Base-by-base conservation (phyloP, 192 early-diverging fungal genomes). In the Coemansia sp. region DNA sequence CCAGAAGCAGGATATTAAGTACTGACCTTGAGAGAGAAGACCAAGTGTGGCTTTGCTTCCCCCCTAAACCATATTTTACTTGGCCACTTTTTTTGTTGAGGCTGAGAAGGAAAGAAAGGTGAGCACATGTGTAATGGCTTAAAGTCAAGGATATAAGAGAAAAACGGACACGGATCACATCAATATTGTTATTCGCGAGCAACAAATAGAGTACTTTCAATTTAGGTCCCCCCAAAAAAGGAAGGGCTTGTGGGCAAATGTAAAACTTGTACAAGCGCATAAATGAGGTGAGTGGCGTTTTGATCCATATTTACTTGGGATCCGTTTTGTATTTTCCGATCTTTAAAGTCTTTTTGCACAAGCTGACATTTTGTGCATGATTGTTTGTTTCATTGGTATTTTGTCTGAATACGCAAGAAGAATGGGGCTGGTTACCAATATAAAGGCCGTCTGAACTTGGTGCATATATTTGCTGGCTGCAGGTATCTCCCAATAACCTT, bases 231-330 rank as follows among this genome's bases (percentile, higher is more conserved):
- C 4, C 33, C 6, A 35, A 7, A 35, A 6, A 48, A 23, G n/a
- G 46, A 6, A 48, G 46, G n/a, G 46, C 23, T 28, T 48, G 46
- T 28, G 46, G 46, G 44, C 19, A 48, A 48, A 48, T 12, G 23
- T 26, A 21, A 48, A n/a, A 15, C 20, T 8, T 45, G 13, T 47
- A 26, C 46, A 48, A 28, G 46, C 46, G 46, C 46, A 48, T 48
- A 48, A 48, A 48, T 48, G 46, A 48, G 46, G 13, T 11, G 46
- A 10, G 33, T 48, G 46, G 46, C 46, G 46, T 35, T 26, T 26
- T 26, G 33, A 6, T 35, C 10, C 46, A n/a, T 20, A 26, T 14
- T 20, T 21, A 48, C 12, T 48, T 48, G 46, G 46, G 46, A 48
- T 48, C 46, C 46, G 11, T 12, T 21, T 14, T 19, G 18, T 19